Evolutionary conservation across 2,329 filamentous ascomycete species (phyloP).

Genomic region (Cladophialophora exuberans): DNA sequence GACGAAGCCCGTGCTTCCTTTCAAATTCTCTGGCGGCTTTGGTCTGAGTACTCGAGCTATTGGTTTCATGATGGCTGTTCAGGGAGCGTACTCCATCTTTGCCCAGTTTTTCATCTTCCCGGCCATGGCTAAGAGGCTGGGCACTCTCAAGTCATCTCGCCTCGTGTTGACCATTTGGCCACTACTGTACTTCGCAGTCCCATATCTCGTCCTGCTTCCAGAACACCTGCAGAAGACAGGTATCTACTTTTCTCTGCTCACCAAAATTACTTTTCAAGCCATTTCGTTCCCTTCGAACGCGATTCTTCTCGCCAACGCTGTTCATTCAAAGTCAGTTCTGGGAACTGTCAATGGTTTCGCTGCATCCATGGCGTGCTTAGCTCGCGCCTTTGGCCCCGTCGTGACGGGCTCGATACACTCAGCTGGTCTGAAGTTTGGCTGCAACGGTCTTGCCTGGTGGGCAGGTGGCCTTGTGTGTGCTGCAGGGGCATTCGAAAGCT

Average conservation of each 20-base stretch:
- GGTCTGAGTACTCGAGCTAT: conserved; percentile 81
- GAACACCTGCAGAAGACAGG: conserved; percentile 70
- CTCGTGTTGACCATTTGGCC: conserved; percentile 83
- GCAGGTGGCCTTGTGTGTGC: conserved; percentile 76
- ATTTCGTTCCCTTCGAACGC: conserved; percentile 89
- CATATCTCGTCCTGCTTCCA: conserved; percentile 86
- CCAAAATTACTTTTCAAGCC: conserved; percentile 91
- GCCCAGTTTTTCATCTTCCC: conserved; percentile 86
- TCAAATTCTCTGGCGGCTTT: conserved; percentile 88
- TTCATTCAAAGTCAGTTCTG: conserved; percentile 79
- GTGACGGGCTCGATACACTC: conserved; percentile 85
- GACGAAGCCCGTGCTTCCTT: conserved; percentile 66
- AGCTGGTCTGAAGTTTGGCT: conserved; percentile 75
- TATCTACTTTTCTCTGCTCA: conserved; percentile 76
- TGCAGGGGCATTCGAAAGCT: conserved; percentile 72
- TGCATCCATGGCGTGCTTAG: conserved; percentile 86
- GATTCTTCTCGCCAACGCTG: conserved; percentile 86
- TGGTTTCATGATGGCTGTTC: conserved; percentile 83
- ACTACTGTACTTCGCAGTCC: conserved; percentile 80
- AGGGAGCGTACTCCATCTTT: conserved; percentile 87
- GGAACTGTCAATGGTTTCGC: conserved; percentile 93
- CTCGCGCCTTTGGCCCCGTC: conserved; percentile 84
- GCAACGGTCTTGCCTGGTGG: conserved; percentile 94
- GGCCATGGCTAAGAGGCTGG: conserved; percentile 72
- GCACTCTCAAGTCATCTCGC: conserved; percentile 79